Conservation (phyloP, 495 filamentous ascomycete species). For the Zalerion maritima region DNA sequence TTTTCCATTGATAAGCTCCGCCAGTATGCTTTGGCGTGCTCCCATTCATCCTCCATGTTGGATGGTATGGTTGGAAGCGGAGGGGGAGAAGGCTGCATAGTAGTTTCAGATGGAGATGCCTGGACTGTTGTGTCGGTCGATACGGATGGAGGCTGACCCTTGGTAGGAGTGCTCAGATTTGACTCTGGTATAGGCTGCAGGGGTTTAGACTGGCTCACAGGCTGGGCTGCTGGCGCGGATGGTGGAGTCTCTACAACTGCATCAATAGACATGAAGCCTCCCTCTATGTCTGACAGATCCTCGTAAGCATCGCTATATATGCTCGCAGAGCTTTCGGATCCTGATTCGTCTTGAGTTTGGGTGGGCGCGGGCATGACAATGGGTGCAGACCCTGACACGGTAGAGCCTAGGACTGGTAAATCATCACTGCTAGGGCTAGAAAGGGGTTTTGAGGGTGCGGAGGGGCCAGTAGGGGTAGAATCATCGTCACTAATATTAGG, state of each 20-base stretch:
- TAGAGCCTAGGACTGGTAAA: no score
- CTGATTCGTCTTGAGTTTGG: slow-evolving; percentile 35
- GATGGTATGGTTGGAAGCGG: background rate
- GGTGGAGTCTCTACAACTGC: slow-evolving; percentile 55
- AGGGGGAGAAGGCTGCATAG: slow-evolving; percentile 1
- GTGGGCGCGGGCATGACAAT: slow-evolving; percentile 12
- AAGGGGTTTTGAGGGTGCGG: no score
- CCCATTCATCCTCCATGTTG: slow-evolving; percentile 37
- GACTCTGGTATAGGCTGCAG: background rate
- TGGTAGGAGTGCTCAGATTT: background rate
- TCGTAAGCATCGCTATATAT: slow-evolving; percentile 85
- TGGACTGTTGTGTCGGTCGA: background rate
- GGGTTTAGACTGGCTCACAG: slow-evolving; percentile 1
- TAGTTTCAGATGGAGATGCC: slow-evolving; percentile 1
- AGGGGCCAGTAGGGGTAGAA: no score
- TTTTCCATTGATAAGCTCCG: slow-evolving; percentile 42
- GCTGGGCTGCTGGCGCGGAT: slow-evolving; percentile 4
- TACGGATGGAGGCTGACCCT: no score
- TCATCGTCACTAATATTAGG: slow-evolving; percentile 5
- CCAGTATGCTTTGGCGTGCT: slow-evolving; percentile 49
- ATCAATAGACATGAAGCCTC: slow-evolving; percentile 70
- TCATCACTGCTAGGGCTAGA: no score
- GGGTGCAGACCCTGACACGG: no score
- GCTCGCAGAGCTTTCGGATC: no score
- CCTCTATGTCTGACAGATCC: slow-evolving; percentile 51